Base-by-base conservation (phyloP, 2,329 filamentous ascomycete genomes). In the Phaeoacremonium minimum region DNA sequence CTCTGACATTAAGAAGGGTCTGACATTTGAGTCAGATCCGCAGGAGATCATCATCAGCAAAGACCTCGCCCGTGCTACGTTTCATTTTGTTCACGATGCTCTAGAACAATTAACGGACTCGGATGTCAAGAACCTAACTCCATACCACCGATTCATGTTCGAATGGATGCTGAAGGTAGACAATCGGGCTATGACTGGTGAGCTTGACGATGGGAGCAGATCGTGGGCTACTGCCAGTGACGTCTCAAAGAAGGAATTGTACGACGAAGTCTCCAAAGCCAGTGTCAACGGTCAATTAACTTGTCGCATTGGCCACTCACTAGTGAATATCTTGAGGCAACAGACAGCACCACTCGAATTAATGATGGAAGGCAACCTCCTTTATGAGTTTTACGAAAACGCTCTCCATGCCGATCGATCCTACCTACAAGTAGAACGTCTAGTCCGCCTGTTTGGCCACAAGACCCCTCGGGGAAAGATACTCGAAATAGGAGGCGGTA, bases 351-450 rank as follows among this genome's bases (percentile, higher is more conserved):
- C 59, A 16, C 46, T 65, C 9, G 60, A 65, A 32, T 40, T 56
- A 11, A 48, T 68, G 35, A 50, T 48, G 15, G 44, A 57, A 28
- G 50, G 61, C 20, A 45, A 53, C 26, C 42, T 63, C 29, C 46
- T 67, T 3, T 45, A 54, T 13, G 32, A 47, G 11, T 58, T 61
- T 26, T 62, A 66, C 34, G 31, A n/a, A 28, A 46, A 46, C 6
- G 45, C 45, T 5, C 36, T 52, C 20, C 50, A 49, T 17, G 51
- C 52, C 20, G 42, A 41, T 1, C 41, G 41, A 0, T 43, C 46
- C 12, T 51, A 56, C 29, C 30, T 40, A 2, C 49, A 53, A 18
- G 30, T 59, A 9, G 51, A 46, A 17, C 32, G 44, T 15, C 30
- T 50, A 18, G 41, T 53, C 22, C 32, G 33, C 6, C 33, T 46